A percentile compares a stretch with the other conserved stretches of the same genome.
These are phyloP conservation scores for Tricholoma furcatifolium DNA, from an alignment of 768 basidiomycete genomes.

Conservation along the genomic window DNA sequence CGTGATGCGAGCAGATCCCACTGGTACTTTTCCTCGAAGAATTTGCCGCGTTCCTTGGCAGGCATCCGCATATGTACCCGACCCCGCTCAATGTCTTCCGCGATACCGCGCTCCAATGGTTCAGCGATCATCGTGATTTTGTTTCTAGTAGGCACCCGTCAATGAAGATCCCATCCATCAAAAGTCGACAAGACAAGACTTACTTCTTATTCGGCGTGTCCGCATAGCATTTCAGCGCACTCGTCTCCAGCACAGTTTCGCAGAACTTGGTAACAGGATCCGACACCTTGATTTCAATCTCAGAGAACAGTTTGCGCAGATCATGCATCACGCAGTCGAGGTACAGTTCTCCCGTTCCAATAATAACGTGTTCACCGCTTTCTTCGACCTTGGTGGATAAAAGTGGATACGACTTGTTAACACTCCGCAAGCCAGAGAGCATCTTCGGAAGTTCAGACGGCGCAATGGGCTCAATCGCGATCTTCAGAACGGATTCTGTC, in stretches of 20 bases:
- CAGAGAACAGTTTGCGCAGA: conserved; percentile 85
- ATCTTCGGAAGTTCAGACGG: conserved; percentile 99
- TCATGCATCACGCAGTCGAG: conserved; percentile 98
- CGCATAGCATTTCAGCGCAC: conserved; percentile 97
- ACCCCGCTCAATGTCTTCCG: conserved; percentile 94
- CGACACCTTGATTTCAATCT: conserved; percentile 99
- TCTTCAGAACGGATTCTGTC: conserved; percentile 94
- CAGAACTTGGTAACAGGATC: conserved; percentile 98
- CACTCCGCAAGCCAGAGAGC: conserved; percentile 92
- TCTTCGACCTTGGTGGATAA: conserved; percentile 96
- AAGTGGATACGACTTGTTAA: conserved; percentile 98
- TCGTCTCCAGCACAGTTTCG: conserved; percentile 97
- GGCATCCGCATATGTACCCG: conserved; percentile 94
- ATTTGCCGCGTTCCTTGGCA: conserved; percentile 90
- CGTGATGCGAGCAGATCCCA: conserved; percentile 98
- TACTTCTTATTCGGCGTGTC: conserved; percentile 99
- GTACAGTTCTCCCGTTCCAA: conserved; percentile 97
- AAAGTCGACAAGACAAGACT: conserved; percentile 25
- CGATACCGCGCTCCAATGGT: conserved; percentile 91
- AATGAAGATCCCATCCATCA: not conserved
- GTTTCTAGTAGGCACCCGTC: conserved; percentile 58
- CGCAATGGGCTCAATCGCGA: conserved; percentile 96
- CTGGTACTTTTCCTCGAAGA: conserved; percentile 96
- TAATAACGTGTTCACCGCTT: conserved; percentile 94
- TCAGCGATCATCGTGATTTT: conserved; percentile 99